phyloP scores from a whole-genome alignment of 169 alveolate genomes.

The Plasmodium relictum region DNA sequence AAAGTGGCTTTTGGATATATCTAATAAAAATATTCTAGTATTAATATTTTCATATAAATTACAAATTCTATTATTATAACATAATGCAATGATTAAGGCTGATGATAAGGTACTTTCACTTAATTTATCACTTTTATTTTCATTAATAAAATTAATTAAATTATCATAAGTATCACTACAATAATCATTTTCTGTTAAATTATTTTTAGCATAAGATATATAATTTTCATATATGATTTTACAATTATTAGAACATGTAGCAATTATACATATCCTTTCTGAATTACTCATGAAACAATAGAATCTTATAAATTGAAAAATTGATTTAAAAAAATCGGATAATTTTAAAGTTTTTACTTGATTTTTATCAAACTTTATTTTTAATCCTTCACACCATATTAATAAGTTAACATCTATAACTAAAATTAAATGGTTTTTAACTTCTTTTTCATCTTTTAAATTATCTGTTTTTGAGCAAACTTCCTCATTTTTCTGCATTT shows the following conservation, averaged over 20 bases:
- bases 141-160: conserved; percentile 54
- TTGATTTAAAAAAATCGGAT: conserved; percentile 41
- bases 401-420: conserved; percentile 56
- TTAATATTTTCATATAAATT: conserved; percentile 65
- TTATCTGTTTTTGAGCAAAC: conserved; percentile 8
- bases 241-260: conserved; percentile 44
- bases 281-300: conserved; percentile 70
- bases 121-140: conserved; percentile 23
- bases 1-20: conserved; percentile 44
- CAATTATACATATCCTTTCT: conserved; percentile 72
- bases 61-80: conserved; percentile 60
- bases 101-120: conserved; percentile 66
- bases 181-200: conserved; percentile 63
- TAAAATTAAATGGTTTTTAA: conserved; percentile 44
- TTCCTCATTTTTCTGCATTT: conserved; percentile 64
- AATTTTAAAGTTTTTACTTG: conserved; percentile 26
- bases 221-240: conserved; percentile 61
- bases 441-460: conserved; percentile 21
- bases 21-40: conserved; percentile 47
- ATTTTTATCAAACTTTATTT: conserved; percentile 69
- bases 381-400: conserved; percentile 72
- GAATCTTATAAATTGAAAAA: conserved; percentile 55
- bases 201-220: conserved; percentile 52
- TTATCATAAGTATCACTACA: conserved; percentile 51
- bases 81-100: conserved; percentile 52